Evolutionary conservation across 768 basidiomycete species (phyloP), one percentile per base, ranked within the genome.

Genomic region (Russula dissimulans): DNA sequence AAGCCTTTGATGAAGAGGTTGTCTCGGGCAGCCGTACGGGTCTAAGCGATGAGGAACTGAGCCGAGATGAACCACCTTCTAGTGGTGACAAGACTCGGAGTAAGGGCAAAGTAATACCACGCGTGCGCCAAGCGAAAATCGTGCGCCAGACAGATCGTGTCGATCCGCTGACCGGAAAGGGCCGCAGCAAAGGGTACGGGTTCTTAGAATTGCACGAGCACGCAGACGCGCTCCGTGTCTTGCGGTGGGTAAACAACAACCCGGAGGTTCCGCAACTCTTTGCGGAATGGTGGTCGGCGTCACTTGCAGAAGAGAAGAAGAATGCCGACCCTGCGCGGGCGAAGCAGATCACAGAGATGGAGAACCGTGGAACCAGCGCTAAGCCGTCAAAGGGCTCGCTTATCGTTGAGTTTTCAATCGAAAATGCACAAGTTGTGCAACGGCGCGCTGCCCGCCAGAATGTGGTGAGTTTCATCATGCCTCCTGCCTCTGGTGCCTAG

Each of bases 241-340:
- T 98, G 47, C 81, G 97, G 38, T 98, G 91, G 91, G 87, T 90
- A 31, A 99, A 98, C 75, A 94, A 92, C 69, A 95, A 97, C 69
- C 73, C 81, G 0, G 81, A 78, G 4, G 79, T 89, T 0, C 80
- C 77, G 1, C 66, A 70, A 5, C 73, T 97, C 58, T 84, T 94
- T 68, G 78, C 81, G 64, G 77, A 76, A 55, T 93, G 95, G 97
- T 92, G 88, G 86, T 85, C 84, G 67, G 86, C 87, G 52, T 94
- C 97, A 69, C 72, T 78, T 7, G 74, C 78, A 61, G 82, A 76
- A 69, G 69, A 69, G 56, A 77, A 75, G 69, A 76, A 74, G 32
- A 72, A 72, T 18, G 78, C 80, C 18, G 79, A 80, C 17, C 70
- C 74, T 15, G 74, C 83, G 66, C 69, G 83, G 48, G 82, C 83